phyloP scores from a whole-genome alignment of 1,284 basidiomycete species.

The Cryptococcus sp. region DNA sequence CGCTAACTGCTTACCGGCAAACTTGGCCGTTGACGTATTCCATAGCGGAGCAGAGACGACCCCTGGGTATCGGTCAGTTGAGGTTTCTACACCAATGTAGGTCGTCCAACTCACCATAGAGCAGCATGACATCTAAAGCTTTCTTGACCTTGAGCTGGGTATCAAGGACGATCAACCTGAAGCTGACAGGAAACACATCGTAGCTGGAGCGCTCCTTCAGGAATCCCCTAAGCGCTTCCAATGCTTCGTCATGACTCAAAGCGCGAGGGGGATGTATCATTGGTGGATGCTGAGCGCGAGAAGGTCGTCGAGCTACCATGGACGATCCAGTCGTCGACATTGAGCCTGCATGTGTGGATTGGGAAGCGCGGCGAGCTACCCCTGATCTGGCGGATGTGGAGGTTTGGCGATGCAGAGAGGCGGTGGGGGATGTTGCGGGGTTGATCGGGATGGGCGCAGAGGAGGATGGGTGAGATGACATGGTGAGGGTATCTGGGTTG shows the following conservation, averaged over 20 bases:
- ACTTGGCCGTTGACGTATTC: conserved; percentile 86
- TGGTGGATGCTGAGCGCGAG: conserved; percentile 43
- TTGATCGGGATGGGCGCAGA: conserved; percentile 18
- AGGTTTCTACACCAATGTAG: background rate
- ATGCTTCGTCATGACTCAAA: conserved; percentile 66
- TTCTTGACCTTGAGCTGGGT: conserved; percentile 92
- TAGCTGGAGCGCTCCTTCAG: conserved; percentile 84
- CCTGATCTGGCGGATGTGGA: conserved; percentile 13
- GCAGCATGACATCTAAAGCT: conserved; percentile 81
- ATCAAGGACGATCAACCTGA: conserved; percentile 94
- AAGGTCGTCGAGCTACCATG: conserved; percentile 38
- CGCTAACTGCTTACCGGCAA: conserved; percentile 59
- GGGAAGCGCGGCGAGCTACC: conserved; percentile 15
- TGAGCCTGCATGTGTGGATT: conserved; percentile 13
- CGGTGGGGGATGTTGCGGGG: conserved; percentile 16
- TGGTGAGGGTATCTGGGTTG: conserved; percentile 3
- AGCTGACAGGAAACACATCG: conserved; percentile 95
- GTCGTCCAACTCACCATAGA: conserved; percentile 67
- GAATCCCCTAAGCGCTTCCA: conserved; percentile 76
- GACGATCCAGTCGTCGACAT: conserved; percentile 8
- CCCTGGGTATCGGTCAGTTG: conserved; percentile 58
- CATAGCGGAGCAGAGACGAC: conserved; percentile 98
- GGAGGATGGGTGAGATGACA: conserved; percentile 16
- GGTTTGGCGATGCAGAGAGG: conserved; percentile 11
- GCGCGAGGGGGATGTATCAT: conserved; percentile 28